Evolutionary conservation across 768 basidiomycete species (phyloP).

Genomic region (Suillus ampliporus): DNA sequence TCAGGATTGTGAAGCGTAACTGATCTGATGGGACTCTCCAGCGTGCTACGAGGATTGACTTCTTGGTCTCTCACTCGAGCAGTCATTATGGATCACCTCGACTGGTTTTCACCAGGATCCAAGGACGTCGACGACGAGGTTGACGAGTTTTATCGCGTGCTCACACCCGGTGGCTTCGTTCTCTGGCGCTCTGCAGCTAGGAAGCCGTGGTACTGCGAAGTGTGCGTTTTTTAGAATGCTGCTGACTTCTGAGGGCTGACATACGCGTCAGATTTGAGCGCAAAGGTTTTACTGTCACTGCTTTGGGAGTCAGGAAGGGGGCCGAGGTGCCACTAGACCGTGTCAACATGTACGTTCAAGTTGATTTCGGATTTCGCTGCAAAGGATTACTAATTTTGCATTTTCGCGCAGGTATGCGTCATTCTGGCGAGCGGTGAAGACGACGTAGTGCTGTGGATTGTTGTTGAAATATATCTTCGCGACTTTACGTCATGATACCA

Average conservation of each 20-base stretch:
- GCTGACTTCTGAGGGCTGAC: neutral
- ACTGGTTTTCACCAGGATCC: conserved; percentile 59
- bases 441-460: neutral
- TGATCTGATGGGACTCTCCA: conserved; percentile 19
- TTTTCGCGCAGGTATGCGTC: conserved; percentile 34
- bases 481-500: neutral
- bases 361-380: neutral
- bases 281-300: conserved; percentile 57
- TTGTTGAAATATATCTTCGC: neutral
- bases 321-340: conserved; percentile 58
- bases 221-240: conserved; percentile 35
- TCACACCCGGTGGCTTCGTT: conserved; percentile 63
- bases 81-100: conserved; percentile 76
- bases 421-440: conserved; percentile 36
- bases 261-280: conserved; percentile 47
- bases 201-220: conserved; percentile 67
- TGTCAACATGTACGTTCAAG: conserved; percentile 71
- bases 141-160: conserved; percentile 55
- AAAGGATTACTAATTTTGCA: neutral
- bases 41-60: conserved; percentile 50
- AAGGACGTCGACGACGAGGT: conserved; percentile 59
- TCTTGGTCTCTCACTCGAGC: conserved; percentile 61
- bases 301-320: conserved; percentile 59
- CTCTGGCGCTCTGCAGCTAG: conserved; percentile 71
- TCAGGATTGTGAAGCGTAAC: neutral